phyloP scores from a whole-genome alignment of 768 basidiomycete species.

The Solioccasus polychromus region DNA sequence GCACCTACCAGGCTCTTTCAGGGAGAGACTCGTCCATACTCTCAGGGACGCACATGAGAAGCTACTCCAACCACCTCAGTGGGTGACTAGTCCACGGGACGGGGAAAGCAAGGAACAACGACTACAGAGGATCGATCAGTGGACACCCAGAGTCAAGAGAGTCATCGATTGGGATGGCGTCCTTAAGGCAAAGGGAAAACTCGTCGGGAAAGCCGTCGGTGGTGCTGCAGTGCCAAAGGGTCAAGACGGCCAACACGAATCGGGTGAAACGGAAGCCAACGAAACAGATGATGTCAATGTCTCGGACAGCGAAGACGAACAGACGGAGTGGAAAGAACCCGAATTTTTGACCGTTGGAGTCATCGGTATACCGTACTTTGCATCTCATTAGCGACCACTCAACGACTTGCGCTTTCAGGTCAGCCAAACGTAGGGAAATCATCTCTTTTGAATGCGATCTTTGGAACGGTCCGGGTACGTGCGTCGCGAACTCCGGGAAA shows the following conservation, averaged over 20 bases:
- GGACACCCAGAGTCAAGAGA: conserved; percentile 63
- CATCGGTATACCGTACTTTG: conserved; percentile 47
- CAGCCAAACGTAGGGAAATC: conserved; percentile 98
- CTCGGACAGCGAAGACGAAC: conserved; percentile 17
- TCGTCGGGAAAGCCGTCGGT: conserved; percentile 45
- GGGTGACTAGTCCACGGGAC: conserved; percentile 38
- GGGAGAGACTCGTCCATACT: conserved; percentile 60
- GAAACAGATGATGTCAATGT: conserved; percentile 21
- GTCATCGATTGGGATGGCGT: conserved; percentile 76
- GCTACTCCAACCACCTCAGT: conserved; percentile 64
- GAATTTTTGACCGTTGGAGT: conserved; percentile 76
- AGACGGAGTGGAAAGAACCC: conserved; percentile 37
- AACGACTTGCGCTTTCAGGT: conserved; percentile 39
- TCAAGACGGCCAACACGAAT: conserved; percentile 1
- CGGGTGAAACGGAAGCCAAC: conserved; percentile 9
- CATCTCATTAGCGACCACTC: not conserved
- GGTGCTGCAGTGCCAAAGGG: conserved; percentile 37
- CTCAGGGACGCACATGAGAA: conserved; percentile 65
- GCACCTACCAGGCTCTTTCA: conserved; percentile 62
- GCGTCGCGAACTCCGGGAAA: conserved; percentile 88
- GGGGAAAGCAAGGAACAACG: conserved; percentile 42
- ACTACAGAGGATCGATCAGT: conserved; percentile 49
- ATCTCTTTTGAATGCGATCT: conserved; percentile 86
- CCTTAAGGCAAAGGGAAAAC: conserved; percentile 39
- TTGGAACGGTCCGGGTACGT: conserved; percentile 73